Evolutionary conservation across 306 rosid genomes (phyloP).

Genomic region (Quercus mongolica): DNA sequence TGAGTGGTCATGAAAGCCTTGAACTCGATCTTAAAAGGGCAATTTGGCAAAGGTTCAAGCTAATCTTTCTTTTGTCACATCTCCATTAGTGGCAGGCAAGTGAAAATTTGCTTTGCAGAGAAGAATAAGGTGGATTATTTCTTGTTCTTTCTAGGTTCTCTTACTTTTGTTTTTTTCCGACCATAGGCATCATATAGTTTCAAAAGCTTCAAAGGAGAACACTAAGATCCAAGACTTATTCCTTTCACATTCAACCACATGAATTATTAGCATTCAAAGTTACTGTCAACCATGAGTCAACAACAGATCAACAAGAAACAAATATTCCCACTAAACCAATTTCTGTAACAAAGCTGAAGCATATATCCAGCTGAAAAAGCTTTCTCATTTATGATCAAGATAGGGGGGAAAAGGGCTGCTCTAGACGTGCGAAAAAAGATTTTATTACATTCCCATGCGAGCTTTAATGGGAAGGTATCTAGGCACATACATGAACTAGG

Average conservation of each 20-base stretch:
- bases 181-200: background rate
- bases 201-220: background rate
- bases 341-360: background rate
- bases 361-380: background rate
- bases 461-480: background rate
- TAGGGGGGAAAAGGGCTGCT: background rate
- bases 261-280: background rate
- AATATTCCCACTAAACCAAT: background rate
- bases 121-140: background rate
- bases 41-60: background rate
- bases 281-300: background rate
- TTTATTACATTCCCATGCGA: background rate
- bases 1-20: too few relatives aligned
- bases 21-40: background rate
- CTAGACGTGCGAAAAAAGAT: background rate
- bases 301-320: background rate
- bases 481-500: background rate
- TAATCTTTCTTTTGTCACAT: background rate
- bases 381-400: too few relatives aligned
- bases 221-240: background rate
- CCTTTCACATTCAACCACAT: background rate
- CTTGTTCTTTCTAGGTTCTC: background rate
- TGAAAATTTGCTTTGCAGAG: background rate
- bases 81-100: slow-evolving; percentile 10
- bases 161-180: background rate